A percentile compares a stretch with the other conserved stretches of the same genome.
Evolutionary conservation across 2,329 filamentous ascomycete genomes (phyloP).

Genomic region (Madurella mycetomatis): DNA sequence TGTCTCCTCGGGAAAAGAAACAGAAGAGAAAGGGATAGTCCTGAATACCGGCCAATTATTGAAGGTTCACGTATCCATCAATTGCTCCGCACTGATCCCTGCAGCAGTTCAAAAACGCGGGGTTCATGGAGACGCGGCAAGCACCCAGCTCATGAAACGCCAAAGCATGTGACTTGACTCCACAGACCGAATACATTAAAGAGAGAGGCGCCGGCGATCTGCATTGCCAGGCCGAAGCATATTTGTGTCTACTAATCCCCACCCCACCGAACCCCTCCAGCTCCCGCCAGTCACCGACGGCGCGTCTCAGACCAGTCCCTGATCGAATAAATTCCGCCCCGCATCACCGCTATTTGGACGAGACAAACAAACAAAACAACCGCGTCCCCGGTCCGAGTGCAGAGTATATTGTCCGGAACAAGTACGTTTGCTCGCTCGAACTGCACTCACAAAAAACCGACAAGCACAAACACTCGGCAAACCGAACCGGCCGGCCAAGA

Average conservation of each 20-base stretch:
- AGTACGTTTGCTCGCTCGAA: not conserved
- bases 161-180: conserved; percentile 23
- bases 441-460: not conserved
- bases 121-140: conserved; percentile 11
- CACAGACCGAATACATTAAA: too few species aligned
- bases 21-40: too few species aligned
- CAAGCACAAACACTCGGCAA: not conserved
- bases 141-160: conserved; percentile 11
- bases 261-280: not conserved
- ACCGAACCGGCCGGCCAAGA: conserved; percentile 38
- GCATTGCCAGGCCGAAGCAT: not conserved
- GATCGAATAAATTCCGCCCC: not conserved
- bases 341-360: conserved; percentile 4
- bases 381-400: not conserved
- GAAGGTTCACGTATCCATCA: too few species aligned
- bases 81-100: not conserved
- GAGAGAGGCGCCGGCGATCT: too few species aligned
- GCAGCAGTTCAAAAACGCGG: conserved; percentile 8
- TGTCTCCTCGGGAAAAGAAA: not conserved
- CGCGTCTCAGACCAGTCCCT: conserved; percentile 2
- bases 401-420: not conserved
- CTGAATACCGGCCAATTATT: too few species aligned
- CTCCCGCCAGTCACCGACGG: not conserved
- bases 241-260: not conserved
- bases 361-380: not conserved